Percentiles rank a stretch among this genome's conserved stretches.
phyloP scores from a whole-genome alignment of 2,329 filamentous ascomycete species.

The Podosphaera xanthii region DNA sequence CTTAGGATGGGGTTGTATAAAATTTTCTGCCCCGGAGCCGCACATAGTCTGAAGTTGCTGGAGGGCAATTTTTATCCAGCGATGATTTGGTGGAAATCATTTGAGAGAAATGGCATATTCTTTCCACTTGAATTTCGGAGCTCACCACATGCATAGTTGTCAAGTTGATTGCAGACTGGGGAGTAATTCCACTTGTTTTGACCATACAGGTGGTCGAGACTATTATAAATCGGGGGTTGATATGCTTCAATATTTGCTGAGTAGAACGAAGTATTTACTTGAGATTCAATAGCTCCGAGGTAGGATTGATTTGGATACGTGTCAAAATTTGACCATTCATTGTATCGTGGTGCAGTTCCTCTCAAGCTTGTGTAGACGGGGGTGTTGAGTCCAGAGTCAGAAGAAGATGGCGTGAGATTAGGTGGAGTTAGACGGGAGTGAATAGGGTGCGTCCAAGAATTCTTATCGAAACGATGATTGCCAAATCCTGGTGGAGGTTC shows the following conservation, averaged over 20 bases:
- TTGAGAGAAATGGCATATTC: not conserved
- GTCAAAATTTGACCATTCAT: not conserved
- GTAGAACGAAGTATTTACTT: slow-evolving; percentile 16
- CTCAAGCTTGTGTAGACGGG: slow-evolving; percentile 27
- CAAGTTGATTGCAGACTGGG: not conserved
- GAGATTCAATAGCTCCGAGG: slow-evolving; percentile 8
- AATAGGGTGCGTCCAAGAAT: slow-evolving; percentile 12
- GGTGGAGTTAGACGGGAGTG: slow-evolving; percentile 16
- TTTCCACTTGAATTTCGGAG: not conserved
- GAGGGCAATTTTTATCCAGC: too few species aligned
- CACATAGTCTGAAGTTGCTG: too few species aligned
- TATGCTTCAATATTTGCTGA: slow-evolving; percentile 24
- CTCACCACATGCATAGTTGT: not conserved
- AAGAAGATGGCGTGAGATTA: slow-evolving; percentile 27
- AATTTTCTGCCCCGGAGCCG: too few species aligned
- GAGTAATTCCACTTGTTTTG: not conserved
- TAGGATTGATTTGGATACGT: not conserved
- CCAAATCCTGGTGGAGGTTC: slow-evolving; percentile 12
- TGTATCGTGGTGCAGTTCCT: slow-evolving; percentile 25
- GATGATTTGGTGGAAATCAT: too few species aligned
- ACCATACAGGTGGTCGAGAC: not conserved
- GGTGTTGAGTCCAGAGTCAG: slow-evolving; percentile 28
- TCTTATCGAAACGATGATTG: slow-evolving; percentile 13
- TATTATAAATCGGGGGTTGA: slow-evolving; percentile 18
- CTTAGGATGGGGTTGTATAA: too few species aligned